phyloP scores from a whole-genome alignment of 2,329 filamentous ascomycete genomes.

The Cladosporium sp. region DNA sequence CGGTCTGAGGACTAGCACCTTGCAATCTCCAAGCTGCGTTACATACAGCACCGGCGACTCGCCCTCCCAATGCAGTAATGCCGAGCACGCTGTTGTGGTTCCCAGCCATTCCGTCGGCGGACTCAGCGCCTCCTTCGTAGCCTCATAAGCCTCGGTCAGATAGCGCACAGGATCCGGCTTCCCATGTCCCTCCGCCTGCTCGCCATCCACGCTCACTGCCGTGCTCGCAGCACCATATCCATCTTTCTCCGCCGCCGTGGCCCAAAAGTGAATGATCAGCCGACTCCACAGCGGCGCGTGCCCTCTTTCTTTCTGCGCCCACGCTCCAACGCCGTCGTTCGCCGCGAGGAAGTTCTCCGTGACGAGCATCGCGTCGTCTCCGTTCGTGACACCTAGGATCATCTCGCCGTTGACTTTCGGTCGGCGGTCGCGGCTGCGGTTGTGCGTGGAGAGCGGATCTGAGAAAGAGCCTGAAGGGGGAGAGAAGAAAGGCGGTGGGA shows the following conservation, averaged over 20 bases:
- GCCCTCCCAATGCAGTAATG: conserved; percentile 55
- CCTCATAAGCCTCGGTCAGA: conserved; percentile 77
- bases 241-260: conserved; percentile 69
- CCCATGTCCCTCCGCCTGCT: conserved; percentile 20
- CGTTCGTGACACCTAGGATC: conserved; percentile 84
- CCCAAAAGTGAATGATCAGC: conserved; percentile 91
- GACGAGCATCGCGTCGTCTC: conserved; percentile 88
- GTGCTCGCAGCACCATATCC: conserved; percentile 32
- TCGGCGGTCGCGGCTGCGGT: conserved; percentile 71
- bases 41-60: conserved; percentile 71
- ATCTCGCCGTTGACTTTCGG: conserved; percentile 74
- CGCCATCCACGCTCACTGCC: neutral
- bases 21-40: conserved; percentile 89
- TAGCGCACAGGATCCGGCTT: conserved; percentile 67
- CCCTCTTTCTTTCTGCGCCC: conserved; percentile 79
- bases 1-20: conserved; percentile 81
- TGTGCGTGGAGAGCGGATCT: conserved; percentile 85
- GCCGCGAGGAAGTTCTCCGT: conserved; percentile 83
- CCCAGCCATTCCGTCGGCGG: conserved; percentile 79
- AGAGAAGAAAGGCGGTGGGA: conserved; percentile 91
- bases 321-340: conserved; percentile 94
- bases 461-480: conserved; percentile 87
- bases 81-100: conserved; percentile 82
- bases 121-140: conserved; percentile 73
- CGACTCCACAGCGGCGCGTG: conserved; percentile 96